These are phyloP conservation scores for Cenchrus americanus DNA, from an alignment of 176 grass and related monocot genomes.

Conservation along the genomic window DNA sequence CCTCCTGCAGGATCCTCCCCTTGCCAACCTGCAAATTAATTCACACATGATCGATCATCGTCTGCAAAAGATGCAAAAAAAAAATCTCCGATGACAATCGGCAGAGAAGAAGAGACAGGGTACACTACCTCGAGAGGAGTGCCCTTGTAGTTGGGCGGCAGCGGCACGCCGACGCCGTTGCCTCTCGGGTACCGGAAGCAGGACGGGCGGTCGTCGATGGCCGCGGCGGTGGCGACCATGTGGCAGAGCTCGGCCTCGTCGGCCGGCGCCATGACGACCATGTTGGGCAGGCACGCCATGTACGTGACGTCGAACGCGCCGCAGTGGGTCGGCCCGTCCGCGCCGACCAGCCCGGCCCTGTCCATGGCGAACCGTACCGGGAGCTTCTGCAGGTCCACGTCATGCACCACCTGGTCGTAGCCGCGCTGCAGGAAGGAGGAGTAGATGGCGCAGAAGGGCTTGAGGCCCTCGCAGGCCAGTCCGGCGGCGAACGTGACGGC, in stretches of 20 bases:
- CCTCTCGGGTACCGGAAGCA: constrained; percentile 94
- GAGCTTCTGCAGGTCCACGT: constrained; percentile 94
- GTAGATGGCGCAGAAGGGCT: constrained; percentile 98
- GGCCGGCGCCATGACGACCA: constrained; percentile 97
- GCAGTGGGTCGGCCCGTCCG: constrained; percentile 90
- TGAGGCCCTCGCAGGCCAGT: constrained; percentile 88
- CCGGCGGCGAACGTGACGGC: constrained; percentile 97
- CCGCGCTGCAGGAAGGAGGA: constrained; percentile 96
- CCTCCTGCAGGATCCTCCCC: constrained; percentile 81
- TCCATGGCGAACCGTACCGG: constrained; percentile 97
- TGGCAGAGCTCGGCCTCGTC: constrained; percentile 96
- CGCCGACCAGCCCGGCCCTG: constrained; percentile 87
- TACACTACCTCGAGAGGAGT: constrained; percentile 70
- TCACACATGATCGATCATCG: background rate
- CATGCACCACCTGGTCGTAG: constrained; percentile 96
- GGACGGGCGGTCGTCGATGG: constrained; percentile 84
- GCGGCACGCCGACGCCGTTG: constrained; percentile 73
- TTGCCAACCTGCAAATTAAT: constrained; percentile 62
- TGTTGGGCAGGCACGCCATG: constrained; percentile 98
- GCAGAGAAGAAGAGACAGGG: background rate
- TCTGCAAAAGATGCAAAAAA: background rate
- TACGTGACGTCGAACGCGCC: constrained; percentile 93
- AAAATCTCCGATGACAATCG: background rate
- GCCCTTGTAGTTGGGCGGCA: constrained; percentile 87
- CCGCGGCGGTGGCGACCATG: constrained; percentile 94